Base-by-base conservation (phyloP, 2,329 filamentous ascomycete genomes). In the Aspergillus neotritici region DNA sequence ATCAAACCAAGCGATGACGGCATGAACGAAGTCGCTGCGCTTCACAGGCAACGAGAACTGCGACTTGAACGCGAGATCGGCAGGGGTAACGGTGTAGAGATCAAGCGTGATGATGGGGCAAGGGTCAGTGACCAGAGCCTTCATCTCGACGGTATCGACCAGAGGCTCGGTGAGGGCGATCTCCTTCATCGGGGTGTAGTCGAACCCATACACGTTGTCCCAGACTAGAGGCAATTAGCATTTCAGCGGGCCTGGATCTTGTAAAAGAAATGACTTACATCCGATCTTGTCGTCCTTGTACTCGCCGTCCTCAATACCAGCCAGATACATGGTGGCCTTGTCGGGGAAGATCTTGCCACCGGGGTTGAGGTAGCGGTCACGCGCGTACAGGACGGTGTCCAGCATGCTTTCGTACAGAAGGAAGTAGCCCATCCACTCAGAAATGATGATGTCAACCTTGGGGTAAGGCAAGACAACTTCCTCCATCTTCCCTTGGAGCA, bases 281-380 rank as follows among this genome's bases (percentile, higher is more conserved):
- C 90, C 91, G 63, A 98, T 98, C 79, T 98, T 98, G 76, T 98
- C 93, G 52, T 97, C 91, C 78, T 97, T 97, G 80, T 98, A 98
- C 51, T 98, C 93, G 54, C 93, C 93, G 63, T 98, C 93, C 74
- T 98, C 93, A 51, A 98, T 98, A 62, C 86, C 93, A 47, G 89
- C 93, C 68, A 94, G 82, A 72, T 89, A 96, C 67, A 98, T 95
- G 59, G 88, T 96, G 40, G 93, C 93, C 80, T 95, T 97, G 74
- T 98, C 93, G 14, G 93, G 93, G 79, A 97, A 97, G 71, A 98
- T 97, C 59, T 96, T 76, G 52, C 91, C 91, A 56, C 86, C 86
- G 65, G 86, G 84, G 51, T 74, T 76, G 48, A 98, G 82, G 70
- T 95, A 98, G 67, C 78, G 85, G 77, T 98, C 93, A 58, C 93